Evolutionary conservation across 2,329 filamentous ascomycete genomes (phyloP).

Genomic region (Cercospora janseana): DNA sequence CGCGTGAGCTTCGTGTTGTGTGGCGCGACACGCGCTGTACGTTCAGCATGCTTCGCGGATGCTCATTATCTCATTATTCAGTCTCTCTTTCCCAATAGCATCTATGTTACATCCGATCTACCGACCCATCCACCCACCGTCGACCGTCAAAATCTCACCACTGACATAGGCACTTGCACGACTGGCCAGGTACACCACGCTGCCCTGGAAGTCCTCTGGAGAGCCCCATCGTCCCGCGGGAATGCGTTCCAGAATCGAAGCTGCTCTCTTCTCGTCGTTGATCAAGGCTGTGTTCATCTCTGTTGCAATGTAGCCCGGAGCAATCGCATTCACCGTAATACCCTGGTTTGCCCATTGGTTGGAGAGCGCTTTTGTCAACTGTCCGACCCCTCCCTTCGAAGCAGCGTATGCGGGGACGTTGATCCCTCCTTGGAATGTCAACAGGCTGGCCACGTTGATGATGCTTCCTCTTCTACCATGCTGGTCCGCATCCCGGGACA

Average conservation of each 20-base stretch:
- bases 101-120: slow-evolving; percentile 44
- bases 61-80: too few species aligned
- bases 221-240: slow-evolving; percentile 79
- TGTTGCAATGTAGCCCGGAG: slow-evolving; percentile 87
- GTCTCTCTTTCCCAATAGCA: too few species aligned
- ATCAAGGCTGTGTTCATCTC: slow-evolving; percentile 89
- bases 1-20: too few species aligned
- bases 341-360: slow-evolving; percentile 84
- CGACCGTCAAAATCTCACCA: slow-evolving; percentile 78
- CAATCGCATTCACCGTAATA: slow-evolving; percentile 82
- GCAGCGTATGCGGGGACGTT: slow-evolving; percentile 87
- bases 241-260: slow-evolving; percentile 74
- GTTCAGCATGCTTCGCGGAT: too few species aligned
- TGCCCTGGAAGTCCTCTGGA: slow-evolving; percentile 86
- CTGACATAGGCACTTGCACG: slow-evolving; percentile 76
- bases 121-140: slow-evolving; percentile 88
- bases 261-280: slow-evolving; percentile 65
- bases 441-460: slow-evolving; percentile 79
- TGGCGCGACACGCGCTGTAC: too few species aligned
- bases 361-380: slow-evolving; percentile 78
- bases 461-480: slow-evolving; percentile 65
- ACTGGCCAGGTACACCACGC: slow-evolving; percentile 73
- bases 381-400: slow-evolving; percentile 78
- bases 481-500: slow-evolving; percentile 51
- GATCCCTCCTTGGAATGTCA: slow-evolving; percentile 82